Conservation (phyloP, 352 stramenopile species). For the Peronospora farinosa region DNA sequence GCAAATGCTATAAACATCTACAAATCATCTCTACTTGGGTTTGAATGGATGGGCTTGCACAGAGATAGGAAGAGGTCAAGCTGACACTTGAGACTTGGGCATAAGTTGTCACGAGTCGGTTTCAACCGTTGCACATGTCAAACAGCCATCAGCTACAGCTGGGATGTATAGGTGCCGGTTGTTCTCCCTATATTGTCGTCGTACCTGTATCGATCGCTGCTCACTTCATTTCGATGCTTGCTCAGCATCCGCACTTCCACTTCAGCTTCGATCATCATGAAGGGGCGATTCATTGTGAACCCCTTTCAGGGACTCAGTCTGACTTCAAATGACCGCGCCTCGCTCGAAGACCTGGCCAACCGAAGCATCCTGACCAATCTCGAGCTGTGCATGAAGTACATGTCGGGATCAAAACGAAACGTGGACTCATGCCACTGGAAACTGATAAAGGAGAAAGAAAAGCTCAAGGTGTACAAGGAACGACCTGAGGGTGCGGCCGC, state of each 20-base stretch:
- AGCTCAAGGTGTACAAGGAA: slow-evolving; percentile 24
- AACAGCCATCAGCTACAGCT: not conserved
- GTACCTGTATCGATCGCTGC: not conserved
- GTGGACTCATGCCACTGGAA: slow-evolving; percentile 28
- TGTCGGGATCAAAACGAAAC: slow-evolving; percentile 16
- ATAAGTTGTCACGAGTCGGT: not conserved
- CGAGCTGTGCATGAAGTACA: slow-evolving; percentile 19
- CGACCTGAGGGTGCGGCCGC: slow-evolving; percentile 3
- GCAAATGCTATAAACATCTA: no score
- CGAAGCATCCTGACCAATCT: slow-evolving; percentile 20
- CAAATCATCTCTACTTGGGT: no score
- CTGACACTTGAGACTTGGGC: not conserved
- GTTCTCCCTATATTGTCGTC: not conserved
- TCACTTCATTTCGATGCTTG: slow-evolving; percentile 9
- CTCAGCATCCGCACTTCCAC: not conserved
- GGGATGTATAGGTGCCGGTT: not conserved
- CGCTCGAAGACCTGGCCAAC: slow-evolving; percentile 24
- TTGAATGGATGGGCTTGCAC: no score
- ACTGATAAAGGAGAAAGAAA: slow-evolving; percentile 22
- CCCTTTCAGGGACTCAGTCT: slow-evolving; percentile 26
- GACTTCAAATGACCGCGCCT: slow-evolving; percentile 8
- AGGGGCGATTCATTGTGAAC: slow-evolving; percentile 30
- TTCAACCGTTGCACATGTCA: not conserved
- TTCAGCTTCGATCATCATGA: slow-evolving; percentile 18
- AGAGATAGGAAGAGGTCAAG: no score